Conservation (phyloP, 140 eudicot species). For the Eryngium alpinum region DNA sequence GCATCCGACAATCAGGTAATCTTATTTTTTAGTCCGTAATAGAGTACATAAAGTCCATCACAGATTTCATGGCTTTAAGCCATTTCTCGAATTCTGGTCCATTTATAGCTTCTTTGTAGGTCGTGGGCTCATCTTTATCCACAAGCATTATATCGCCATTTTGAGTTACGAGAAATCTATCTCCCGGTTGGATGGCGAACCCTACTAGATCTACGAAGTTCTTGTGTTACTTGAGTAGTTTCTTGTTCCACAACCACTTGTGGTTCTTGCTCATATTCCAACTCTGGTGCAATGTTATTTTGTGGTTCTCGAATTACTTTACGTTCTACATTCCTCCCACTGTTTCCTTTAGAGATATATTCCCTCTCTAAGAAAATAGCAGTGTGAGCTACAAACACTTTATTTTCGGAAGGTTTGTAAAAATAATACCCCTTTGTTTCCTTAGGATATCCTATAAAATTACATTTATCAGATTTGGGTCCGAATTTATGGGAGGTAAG, state of each 20-base stretch:
- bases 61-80: too few relatives aligned
- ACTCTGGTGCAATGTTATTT: too few relatives aligned
- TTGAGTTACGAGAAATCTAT: background rate
- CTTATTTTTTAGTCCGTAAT: too few relatives aligned
- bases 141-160: background rate
- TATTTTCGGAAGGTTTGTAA: conserved; percentile 6
- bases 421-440: conserved; percentile 11
- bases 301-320: too few relatives aligned
- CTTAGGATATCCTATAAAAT: conserved; percentile 11
- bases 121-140: background rate
- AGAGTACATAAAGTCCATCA: too few relatives aligned
- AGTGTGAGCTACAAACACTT: conserved; percentile 2
- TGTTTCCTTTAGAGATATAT: background rate
- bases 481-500: background rate
- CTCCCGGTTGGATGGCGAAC: background rate
- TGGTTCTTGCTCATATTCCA: background rate
- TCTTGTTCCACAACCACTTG: background rate
- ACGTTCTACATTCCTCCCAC: too few relatives aligned
- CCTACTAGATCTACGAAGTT: background rate
- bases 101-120: too few relatives aligned
- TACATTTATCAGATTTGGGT: conserved; percentile 1
- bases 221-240: background rate
- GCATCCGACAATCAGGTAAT: too few relatives aligned
- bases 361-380: background rate
- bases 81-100: too few relatives aligned